Evolutionary conservation across 2,329 filamentous ascomycete genomes (phyloP), one percentile per base, ranked within the genome.

Genomic region (Aureobasidium sp.): DNA sequence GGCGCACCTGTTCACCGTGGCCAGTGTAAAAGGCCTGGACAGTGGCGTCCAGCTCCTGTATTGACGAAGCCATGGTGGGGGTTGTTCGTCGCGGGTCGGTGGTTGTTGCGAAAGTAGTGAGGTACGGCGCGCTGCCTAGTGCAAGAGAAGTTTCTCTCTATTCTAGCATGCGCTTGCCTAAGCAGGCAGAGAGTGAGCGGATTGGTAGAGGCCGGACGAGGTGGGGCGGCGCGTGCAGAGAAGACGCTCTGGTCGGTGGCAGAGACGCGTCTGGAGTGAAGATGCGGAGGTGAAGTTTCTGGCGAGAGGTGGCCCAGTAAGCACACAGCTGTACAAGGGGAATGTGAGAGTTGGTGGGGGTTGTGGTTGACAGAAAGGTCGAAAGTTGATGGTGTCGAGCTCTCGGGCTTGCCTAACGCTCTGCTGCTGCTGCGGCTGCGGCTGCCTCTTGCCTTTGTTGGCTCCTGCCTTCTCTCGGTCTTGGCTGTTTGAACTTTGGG

Each of bases 21-120:
- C 92, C 92, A 80, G 97, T 93, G 74, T 96, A 99, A 79, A 99
- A 97, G 80, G 90, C 87, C 76, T 90, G 92, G 83, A 97, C 93
- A 69, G 91, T 94, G 77, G 83, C 87, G 85, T 99, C 94, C 81
- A 99, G 87, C 86, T 99, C 94, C 77, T 89, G 86, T 78, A 99
- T 93, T 72, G 89, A 84, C 75, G 84, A 78, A 70, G 84, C 84
- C 84, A 87, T 87, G 67, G 66, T 74, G 73, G 66, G 64, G 65
- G 29, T 62, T 55, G 64, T 41, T 53, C 31, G 49, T 31, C 29
- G 39, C 15, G 17, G 25, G 11, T 17, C 44, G 9, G 39, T 12
- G 29, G 42, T 58, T 29, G 14, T 25, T 61, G 47, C 15, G 47
- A 22, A 2, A 2, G 47, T n/a, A 11, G 29, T 22, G 29, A 22